Evolutionary conservation across 345 rosid species (phyloP).

Genomic region (Lepidium aucheri): DNA sequence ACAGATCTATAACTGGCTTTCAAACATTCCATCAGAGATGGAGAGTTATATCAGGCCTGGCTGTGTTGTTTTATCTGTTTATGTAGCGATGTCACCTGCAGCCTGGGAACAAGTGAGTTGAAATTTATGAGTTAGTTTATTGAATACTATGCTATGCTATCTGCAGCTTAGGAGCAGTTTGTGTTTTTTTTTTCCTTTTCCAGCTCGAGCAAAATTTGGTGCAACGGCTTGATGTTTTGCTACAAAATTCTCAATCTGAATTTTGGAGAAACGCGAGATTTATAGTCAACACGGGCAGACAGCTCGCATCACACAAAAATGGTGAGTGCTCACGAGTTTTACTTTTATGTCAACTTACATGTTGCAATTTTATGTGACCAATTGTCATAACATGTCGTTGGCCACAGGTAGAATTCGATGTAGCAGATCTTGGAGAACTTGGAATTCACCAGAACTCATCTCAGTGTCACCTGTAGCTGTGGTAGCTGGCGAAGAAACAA

Average conservation of each 20-base stretch:
- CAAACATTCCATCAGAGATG: slow-evolving; percentile 86
- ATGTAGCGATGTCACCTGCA: slow-evolving; percentile 60
- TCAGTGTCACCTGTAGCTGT: slow-evolving; percentile 77
- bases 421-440: slow-evolving; percentile 67
- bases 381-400: background rate
- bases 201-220: slow-evolving; percentile 67
- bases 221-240: slow-evolving; percentile 41
- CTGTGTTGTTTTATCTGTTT: slow-evolving; percentile 73
- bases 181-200: slow-evolving; percentile 8
- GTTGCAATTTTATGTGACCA: background rate
- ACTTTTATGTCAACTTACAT: background rate
- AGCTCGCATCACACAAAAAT: slow-evolving; percentile 60
- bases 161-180: slow-evolving; percentile 22
- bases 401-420: slow-evolving; percentile 54
- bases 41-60: slow-evolving; percentile 97
- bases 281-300: slow-evolving; percentile 55
- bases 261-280: slow-evolving; percentile 76
- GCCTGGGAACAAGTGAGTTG: slow-evolving; percentile 75
- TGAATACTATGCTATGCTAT: slow-evolving; percentile 16
- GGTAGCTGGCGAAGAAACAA: slow-evolving; percentile 59
- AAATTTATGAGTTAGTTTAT: background rate
- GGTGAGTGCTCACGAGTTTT: slow-evolving; percentile 37
- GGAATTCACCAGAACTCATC: slow-evolving; percentile 78
- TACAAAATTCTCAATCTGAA: slow-evolving; percentile 46
- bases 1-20: slow-evolving; percentile 86